phyloP scores from a whole-genome alignment of 106 monocot genomes.

The Vanilla planifolia region DNA sequence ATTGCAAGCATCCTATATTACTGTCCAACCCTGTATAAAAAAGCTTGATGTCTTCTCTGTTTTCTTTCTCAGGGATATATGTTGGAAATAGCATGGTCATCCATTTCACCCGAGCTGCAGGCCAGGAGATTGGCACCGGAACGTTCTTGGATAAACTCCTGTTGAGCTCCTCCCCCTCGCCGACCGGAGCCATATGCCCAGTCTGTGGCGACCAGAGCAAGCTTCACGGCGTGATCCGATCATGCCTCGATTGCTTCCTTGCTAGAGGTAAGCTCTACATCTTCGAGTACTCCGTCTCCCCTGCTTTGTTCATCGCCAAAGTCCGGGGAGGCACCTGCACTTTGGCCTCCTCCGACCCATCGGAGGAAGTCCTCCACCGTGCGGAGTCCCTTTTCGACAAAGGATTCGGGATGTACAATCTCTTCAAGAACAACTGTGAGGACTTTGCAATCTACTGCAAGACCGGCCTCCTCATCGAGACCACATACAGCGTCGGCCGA shows the following conservation, averaged over 20 bases:
- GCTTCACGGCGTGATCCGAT: slow-evolving; percentile 58
- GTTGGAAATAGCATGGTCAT: slow-evolving; percentile 61
- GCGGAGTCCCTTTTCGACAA: slow-evolving; percentile 58
- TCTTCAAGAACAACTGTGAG: slow-evolving; percentile 96
- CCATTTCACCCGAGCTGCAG: slow-evolving; percentile 80
- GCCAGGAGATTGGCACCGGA: slow-evolving; percentile 80
- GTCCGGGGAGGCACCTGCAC: slow-evolving; percentile 87
- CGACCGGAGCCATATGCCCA: slow-evolving; percentile 21
- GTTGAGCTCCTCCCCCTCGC: slow-evolving; percentile 46
- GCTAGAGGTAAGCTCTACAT: slow-evolving; percentile 44
- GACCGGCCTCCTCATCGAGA: slow-evolving; percentile 61
- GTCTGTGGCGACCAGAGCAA: slow-evolving; percentile 57
- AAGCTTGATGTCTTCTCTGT: too few relatives aligned
- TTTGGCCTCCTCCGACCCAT: slow-evolving; percentile 51
- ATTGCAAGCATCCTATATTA: too few relatives aligned
- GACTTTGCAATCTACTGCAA: slow-evolving; percentile 95
- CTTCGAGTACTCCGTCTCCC: slow-evolving; percentile 61
- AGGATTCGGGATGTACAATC: slow-evolving; percentile 63
- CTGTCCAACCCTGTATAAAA: too few relatives aligned
- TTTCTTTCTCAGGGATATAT: slow-evolving; percentile 50
- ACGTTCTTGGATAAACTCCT: slow-evolving; percentile 48
- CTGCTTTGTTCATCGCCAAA: slow-evolving; percentile 64
- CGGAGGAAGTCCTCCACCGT: slow-evolving; percentile 47
- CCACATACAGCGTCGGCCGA: slow-evolving; percentile 39
- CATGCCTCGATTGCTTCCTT: slow-evolving; percentile 85